These are phyloP conservation scores for Eurotiales sp. DNA, from an alignment of 2,329 filamentous ascomycete species.

Conservation along the genomic window DNA sequence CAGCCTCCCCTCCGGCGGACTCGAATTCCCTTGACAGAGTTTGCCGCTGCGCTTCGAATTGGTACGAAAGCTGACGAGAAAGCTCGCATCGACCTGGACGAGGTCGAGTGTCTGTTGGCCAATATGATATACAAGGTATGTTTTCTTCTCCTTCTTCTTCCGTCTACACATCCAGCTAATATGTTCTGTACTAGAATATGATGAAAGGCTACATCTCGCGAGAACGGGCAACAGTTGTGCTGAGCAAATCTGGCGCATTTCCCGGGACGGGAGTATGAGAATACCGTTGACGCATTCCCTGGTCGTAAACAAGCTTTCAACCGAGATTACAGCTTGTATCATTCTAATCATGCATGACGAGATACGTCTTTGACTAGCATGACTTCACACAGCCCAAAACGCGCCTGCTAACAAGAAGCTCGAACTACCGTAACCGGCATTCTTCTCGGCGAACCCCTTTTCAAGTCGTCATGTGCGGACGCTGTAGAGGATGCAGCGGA, in stretches of 20 bases:
- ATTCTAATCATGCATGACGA: no score
- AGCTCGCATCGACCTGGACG: conserved; percentile 73
- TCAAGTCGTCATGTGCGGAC: no score
- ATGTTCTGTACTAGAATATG: conserved; percentile 58
- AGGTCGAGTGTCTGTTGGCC: conserved; percentile 90
- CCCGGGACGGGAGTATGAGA: conserved; percentile 72
- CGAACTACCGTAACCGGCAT: no score
- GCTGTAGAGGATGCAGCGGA: no score
- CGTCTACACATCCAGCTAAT: conserved; percentile 11
- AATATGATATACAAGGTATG: conserved; percentile 98
- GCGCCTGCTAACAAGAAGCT: no score
- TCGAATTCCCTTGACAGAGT: conserved; percentile 77
- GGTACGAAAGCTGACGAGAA: conserved; percentile 51
- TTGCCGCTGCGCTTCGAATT: conserved; percentile 77
- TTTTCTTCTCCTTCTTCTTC: conserved; percentile 16
- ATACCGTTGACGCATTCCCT: no score
- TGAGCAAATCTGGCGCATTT: conserved; percentile 88
- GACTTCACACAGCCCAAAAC: no score
- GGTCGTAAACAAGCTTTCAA: no score
- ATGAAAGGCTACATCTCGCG: conserved; percentile 99
- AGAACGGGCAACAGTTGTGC: conserved; percentile 81
- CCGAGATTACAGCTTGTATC: no score
- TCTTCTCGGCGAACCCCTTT: no score
- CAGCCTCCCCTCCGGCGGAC: conserved; percentile 61
- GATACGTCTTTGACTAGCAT: no score